phyloP scores from a whole-genome alignment of 108 stramenopile genomes.

The Skeletonema menzelii region DNA sequence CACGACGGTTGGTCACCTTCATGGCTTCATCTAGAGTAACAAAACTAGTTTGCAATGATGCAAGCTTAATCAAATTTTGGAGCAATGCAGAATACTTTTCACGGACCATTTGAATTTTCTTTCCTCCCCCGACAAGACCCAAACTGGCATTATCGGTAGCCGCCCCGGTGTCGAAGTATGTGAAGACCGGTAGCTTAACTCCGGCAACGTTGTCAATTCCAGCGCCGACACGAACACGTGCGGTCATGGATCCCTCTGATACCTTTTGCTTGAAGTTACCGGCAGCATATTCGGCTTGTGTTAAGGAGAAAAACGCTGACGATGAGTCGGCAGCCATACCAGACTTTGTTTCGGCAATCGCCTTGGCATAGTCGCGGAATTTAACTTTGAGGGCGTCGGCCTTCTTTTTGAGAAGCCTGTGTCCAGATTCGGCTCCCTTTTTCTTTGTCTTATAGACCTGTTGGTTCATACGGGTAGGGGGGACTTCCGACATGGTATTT shows the following conservation, averaged over 20 bases:
- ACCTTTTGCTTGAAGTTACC: slow-evolving; percentile 98
- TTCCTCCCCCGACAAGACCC: slow-evolving; percentile 95
- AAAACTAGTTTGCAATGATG: slow-evolving; percentile 97
- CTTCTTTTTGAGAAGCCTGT: slow-evolving; percentile 96
- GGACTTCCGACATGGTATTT: slow-evolving; percentile 83
- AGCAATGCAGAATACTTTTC: slow-evolving; percentile 90
- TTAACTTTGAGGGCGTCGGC: slow-evolving; percentile 98
- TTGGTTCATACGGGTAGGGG: slow-evolving; percentile 98
- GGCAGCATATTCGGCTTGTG: slow-evolving; percentile 98
- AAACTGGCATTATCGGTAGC: slow-evolving; percentile 86
- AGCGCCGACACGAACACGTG: slow-evolving; percentile 84
- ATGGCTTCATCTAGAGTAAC: slow-evolving; percentile 96
- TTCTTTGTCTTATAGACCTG: slow-evolving; percentile 95
- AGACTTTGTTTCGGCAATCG: slow-evolving; percentile 93
- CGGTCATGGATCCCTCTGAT: slow-evolving; percentile 85
- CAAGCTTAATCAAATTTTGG: slow-evolving; percentile 91
- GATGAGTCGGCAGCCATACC: slow-evolving; percentile 85
- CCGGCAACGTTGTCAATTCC: slow-evolving; percentile 97
- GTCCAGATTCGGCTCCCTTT: slow-evolving; percentile 93
- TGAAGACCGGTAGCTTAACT: slow-evolving; percentile 97
- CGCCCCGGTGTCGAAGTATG: slow-evolving; percentile 93
- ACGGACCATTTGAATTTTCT: slow-evolving; percentile 89
- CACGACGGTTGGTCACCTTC: slow-evolving; percentile 98
- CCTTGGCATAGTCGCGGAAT: slow-evolving; percentile 95
- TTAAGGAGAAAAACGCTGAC: slow-evolving; percentile 92